Percentiles rank a stretch among this genome's conserved stretches.
Conservation (phyloP, 805 yeast species). For the Barnettozyma sp. region DNA sequence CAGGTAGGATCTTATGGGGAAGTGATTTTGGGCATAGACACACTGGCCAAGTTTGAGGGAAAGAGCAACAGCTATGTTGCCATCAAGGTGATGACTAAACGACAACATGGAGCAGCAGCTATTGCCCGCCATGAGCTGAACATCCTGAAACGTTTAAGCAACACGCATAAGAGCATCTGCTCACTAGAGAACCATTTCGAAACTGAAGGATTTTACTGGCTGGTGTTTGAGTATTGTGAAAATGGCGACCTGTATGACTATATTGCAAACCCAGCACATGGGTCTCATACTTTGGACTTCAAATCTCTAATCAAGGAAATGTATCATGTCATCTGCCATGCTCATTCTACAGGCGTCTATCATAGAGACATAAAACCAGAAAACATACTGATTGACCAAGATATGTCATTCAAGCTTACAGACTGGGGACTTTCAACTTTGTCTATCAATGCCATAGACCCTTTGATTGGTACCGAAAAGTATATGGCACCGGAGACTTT, state of each 20-base stretch:
- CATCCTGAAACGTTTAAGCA: slow-evolving; percentile 26
- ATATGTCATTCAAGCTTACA: slow-evolving; percentile 53
- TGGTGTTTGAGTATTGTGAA: slow-evolving; percentile 61
- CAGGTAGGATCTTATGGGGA: slow-evolving; percentile 51
- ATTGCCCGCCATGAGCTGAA: slow-evolving; percentile 52
- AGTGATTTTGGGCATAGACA: slow-evolving; percentile 47
- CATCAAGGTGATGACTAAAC: slow-evolving; percentile 45
- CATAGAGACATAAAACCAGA: slow-evolving; percentile 76
- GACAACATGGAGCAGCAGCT: slow-evolving; percentile 31
- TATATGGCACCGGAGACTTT: slow-evolving; percentile 92
- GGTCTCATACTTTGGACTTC: slow-evolving; percentile 22
- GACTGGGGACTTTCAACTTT: slow-evolving; percentile 68
- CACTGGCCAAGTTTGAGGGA: slow-evolving; percentile 1
- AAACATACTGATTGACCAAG: slow-evolving; percentile 47
- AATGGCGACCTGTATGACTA: slow-evolving; percentile 64
- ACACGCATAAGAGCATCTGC: slow-evolving; percentile 45
- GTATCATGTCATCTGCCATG: slow-evolving; percentile 41
- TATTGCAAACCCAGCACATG: slow-evolving; percentile 24
- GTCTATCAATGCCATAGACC: slow-evolving; percentile 25
- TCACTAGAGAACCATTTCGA: slow-evolving; percentile 52
- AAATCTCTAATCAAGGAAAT: slow-evolving; percentile 42
- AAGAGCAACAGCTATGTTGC: slow-evolving; percentile 34
- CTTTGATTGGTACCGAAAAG: slow-evolving; percentile 68
- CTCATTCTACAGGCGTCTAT: slow-evolving; percentile 53
- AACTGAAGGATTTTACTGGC: slow-evolving; percentile 41